Percentiles rank a stretch among this genome's conserved stretches.
Conservation (phyloP, 768 basidiomycete species). For the Suillus hirtellus region DNA sequence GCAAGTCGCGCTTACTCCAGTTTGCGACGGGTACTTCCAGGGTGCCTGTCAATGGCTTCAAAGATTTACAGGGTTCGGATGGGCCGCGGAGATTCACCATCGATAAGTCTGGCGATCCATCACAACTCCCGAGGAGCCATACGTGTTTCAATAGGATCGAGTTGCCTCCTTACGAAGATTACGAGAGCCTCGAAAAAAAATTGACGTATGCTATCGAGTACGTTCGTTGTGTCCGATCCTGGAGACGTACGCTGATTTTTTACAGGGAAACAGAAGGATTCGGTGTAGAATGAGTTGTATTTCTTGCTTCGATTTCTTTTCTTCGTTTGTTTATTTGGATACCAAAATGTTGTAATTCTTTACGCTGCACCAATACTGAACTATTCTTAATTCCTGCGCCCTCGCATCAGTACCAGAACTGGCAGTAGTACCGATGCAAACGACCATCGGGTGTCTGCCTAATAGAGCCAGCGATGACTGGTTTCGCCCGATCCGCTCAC, state of each 20-base stretch:
- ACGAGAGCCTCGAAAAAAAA: conserved; percentile 84
- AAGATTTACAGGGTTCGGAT: conserved; percentile 91
- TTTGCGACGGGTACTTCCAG: conserved; percentile 88
- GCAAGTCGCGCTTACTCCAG: conserved; percentile 83
- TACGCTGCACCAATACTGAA: not conserved
- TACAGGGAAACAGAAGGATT: conserved; percentile 78
- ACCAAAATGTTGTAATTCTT: conserved; percentile 5
- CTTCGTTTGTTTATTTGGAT: conserved; percentile 6
- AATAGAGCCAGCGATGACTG: not conserved
- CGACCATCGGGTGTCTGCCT: not conserved
- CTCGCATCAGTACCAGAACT: not conserved
- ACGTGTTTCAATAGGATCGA: conserved; percentile 94
- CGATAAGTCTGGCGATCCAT: conserved; percentile 90
- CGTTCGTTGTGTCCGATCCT: conserved; percentile 29
- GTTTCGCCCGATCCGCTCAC: not conserved
- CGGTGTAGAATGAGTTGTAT: conserved; percentile 50
- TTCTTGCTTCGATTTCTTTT: conserved; percentile 12
- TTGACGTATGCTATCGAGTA: conserved; percentile 82
- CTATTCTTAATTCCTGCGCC: too few relatives aligned
- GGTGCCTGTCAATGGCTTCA: conserved; percentile 91
- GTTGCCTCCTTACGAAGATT: conserved; percentile 86
- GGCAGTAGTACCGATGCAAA: not conserved
- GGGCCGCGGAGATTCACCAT: conserved; percentile 93
- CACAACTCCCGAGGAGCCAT: conserved; percentile 84
- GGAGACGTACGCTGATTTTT: conserved; percentile 11